phyloP scores from a whole-genome alignment of 441 rosid genomes.

The Francoa sonchifolia region DNA sequence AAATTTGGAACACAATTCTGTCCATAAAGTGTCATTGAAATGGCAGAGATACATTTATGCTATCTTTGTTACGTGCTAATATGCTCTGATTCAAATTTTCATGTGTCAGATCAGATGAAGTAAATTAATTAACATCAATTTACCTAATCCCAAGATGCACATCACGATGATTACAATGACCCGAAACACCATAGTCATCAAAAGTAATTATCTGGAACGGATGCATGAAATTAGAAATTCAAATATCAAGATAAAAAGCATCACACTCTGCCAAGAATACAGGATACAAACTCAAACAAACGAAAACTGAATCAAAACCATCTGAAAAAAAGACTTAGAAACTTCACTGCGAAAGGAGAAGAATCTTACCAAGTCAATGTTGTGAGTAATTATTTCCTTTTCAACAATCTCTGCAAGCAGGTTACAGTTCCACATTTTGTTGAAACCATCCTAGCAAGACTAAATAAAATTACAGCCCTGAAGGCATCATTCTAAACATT shows the following conservation, averaged over 20 bases:
- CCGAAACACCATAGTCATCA: conserved; percentile 66
- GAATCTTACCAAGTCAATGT: conserved; percentile 50
- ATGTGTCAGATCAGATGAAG: not conserved
- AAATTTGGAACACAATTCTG: not conserved
- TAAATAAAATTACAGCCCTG: not conserved
- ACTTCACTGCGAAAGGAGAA: too few species aligned
- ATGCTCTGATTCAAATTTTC: too few species aligned
- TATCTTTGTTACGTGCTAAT: not conserved
- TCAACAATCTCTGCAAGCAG: conserved; percentile 40
- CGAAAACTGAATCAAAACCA: not conserved
- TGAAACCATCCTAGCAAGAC: conserved; percentile 63
- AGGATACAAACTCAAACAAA: not conserved
- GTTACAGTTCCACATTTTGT: conserved; percentile 47
- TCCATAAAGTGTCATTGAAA: not conserved
- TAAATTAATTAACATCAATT: conserved; percentile 9
- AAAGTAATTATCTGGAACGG: conserved; percentile 55
- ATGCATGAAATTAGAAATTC: conserved; percentile 4
- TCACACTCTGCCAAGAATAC: too few species aligned
- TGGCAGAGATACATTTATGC: not conserved
- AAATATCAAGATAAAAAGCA: not conserved
- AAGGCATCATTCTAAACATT: conserved; percentile 4
- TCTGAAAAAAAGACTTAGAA: too few species aligned
- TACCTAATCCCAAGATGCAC: conserved; percentile 57
- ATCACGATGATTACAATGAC: conserved; percentile 74
- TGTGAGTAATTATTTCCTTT: conserved; percentile 37